These are phyloP conservation scores for Termitomyces sp. DNA, from an alignment of 768 basidiomycete species.

Conservation along the genomic window DNA sequence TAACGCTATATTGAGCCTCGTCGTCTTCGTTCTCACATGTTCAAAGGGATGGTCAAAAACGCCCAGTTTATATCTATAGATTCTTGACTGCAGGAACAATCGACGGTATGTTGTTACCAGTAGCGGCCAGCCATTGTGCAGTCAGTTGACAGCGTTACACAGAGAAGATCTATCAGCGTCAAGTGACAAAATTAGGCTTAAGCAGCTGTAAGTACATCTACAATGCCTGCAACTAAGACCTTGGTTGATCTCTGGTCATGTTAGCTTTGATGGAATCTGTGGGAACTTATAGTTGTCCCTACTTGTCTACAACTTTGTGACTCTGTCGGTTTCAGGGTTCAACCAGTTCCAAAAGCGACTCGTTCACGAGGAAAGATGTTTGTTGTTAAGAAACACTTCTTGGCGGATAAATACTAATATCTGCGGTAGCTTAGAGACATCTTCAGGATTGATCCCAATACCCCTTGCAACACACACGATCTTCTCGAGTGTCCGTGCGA, in stretches of 20 bases:
- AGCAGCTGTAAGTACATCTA: constrained; percentile 63
- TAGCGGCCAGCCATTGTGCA: not conserved
- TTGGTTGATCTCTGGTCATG: not conserved
- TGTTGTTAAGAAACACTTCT: constrained; percentile 2
- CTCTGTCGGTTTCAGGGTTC: constrained; percentile 23
- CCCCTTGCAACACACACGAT: constrained; percentile 90
- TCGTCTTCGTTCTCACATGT: constrained; percentile 9
- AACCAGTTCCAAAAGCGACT: constrained; percentile 65
- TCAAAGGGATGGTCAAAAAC: constrained; percentile 87
- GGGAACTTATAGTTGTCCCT: constrained; percentile 10
- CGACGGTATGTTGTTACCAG: constrained; percentile 52
- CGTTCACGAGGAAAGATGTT: constrained; percentile 87
- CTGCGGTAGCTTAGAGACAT: constrained; percentile 76
- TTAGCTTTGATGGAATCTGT: constrained; percentile 74
- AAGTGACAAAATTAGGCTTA: constrained; percentile 90
- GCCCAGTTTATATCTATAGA: constrained; percentile 86
- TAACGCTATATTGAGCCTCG: constrained; percentile 23
- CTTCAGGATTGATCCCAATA: constrained; percentile 79
- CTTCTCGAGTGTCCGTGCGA: constrained; percentile 79
- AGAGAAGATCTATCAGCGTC: constrained; percentile 93
- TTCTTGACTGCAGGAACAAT: constrained; percentile 86
- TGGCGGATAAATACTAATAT: not conserved
- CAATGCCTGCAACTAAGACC: not conserved
- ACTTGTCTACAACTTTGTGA: not conserved
- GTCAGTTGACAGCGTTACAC: not conserved